A percentile compares a stretch with the other conserved stretches of the same genome.
These are phyloP conservation scores for Aphanocladium album DNA, from an alignment of 2,329 filamentous ascomycete species.

Conservation along the genomic window DNA sequence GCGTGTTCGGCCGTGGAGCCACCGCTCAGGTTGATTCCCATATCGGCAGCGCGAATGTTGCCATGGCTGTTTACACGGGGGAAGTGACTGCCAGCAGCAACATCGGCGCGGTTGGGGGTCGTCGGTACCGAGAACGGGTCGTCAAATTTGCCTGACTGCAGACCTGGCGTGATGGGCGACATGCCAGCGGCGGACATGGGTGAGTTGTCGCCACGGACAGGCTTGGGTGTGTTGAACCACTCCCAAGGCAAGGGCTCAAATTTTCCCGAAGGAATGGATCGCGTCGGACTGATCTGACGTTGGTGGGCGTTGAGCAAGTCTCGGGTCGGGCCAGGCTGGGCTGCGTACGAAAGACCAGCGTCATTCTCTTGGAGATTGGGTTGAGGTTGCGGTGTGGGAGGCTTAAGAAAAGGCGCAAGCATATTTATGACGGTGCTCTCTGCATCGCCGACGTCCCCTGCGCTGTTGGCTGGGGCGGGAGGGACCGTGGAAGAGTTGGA, in stretches of 20 bases:
- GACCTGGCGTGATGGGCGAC: slow-evolving; percentile 5
- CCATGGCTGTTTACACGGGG: slow-evolving; percentile 12
- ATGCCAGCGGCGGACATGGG: slow-evolving; percentile 2
- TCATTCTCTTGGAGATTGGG: slow-evolving; percentile 27
- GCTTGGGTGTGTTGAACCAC: slow-evolving; percentile 39
- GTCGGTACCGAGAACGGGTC: slow-evolving; percentile 9
- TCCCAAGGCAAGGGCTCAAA: slow-evolving; percentile 45
- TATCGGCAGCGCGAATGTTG: slow-evolving; percentile 14
- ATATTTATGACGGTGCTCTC: slow-evolving; percentile 41
- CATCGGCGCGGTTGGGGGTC: neutral
- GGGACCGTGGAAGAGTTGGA: neutral
- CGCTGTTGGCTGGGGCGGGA: slow-evolving; percentile 16
- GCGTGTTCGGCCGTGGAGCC: slow-evolving; percentile 23
- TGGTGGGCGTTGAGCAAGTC: slow-evolving; percentile 40
- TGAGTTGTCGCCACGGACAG: slow-evolving; percentile 14
- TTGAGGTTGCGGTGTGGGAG: slow-evolving; percentile 36
- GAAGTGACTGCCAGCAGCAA: neutral
- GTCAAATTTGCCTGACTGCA: neutral
- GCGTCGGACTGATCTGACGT: slow-evolving; percentile 28
- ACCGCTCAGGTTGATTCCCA: slow-evolving; percentile 11
- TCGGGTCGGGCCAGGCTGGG: slow-evolving; percentile 43
- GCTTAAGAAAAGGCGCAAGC: slow-evolving; percentile 45
- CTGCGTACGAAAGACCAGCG: slow-evolving; percentile 50
- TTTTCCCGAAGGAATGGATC: slow-evolving; percentile 25
- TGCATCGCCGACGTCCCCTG: slow-evolving; percentile 22